A percentile compares a stretch with the other conserved stretches of the same genome.
These are phyloP conservation scores for Amphichorda felina DNA, from an alignment of 2,329 filamentous ascomycete genomes.

Conservation along the genomic window DNA sequence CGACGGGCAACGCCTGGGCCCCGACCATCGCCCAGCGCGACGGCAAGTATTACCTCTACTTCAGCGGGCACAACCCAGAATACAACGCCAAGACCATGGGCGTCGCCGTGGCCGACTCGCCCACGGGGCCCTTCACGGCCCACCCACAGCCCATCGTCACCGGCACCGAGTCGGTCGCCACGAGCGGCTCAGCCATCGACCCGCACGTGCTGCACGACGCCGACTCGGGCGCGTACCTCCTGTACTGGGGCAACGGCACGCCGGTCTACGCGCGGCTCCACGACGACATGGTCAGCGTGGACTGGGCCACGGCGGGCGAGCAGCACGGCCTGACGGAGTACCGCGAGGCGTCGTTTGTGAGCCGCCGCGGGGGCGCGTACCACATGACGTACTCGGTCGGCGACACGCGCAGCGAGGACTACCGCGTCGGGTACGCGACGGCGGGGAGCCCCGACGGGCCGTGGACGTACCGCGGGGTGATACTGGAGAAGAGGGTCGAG, in stretches of 20 bases:
- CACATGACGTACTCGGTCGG: conserved; percentile 36
- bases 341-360: conserved; percentile 26
- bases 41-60: conserved; percentile 55
- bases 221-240: conserved; percentile 40
- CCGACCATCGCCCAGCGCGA: conserved; percentile 48
- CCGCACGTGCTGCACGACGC: conserved; percentile 50
- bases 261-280: conserved; percentile 27
- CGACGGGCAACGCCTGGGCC: conserved; percentile 54
- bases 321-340: conserved; percentile 27
- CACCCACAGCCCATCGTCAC: conserved; percentile 40
- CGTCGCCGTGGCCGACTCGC: conserved; percentile 42
- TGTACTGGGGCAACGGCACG: conserved; percentile 47
- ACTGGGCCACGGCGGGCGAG: conserved; percentile 17
- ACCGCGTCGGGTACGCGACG: conserved; percentile 34
- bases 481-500: conserved; percentile 26
- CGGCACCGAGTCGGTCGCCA: conserved; percentile 35
- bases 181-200: conserved; percentile 38
- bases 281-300: conserved; percentile 33
- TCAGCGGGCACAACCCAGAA: conserved; percentile 39
- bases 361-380: conserved; percentile 30
- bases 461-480: conserved; percentile 30
- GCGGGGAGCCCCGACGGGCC: conserved; percentile 22
- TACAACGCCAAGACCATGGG: conserved; percentile 47
- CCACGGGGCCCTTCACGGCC: conserved; percentile 47
- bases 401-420: conserved; percentile 31